phyloP scores from a whole-genome alignment of 371 early-diverging fungal genomes.

The Mortierella sp. region DNA sequence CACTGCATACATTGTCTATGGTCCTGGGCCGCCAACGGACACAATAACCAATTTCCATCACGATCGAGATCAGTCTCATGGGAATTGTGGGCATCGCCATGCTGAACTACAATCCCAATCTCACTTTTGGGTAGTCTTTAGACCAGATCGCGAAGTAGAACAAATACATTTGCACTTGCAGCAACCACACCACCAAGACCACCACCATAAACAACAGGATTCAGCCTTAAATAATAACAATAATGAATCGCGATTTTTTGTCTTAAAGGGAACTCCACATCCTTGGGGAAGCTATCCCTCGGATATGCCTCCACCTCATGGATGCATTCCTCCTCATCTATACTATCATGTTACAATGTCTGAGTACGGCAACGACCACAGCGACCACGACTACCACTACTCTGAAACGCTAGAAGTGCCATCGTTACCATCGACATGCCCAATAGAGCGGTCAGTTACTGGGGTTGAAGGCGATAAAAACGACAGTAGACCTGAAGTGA shows the following conservation, averaged over 20 bases:
- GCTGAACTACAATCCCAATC: not conserved
- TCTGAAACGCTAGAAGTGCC: too few species aligned
- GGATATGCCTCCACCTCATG: constrained; percentile 36
- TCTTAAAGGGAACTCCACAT: constrained; percentile 34
- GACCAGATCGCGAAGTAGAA: constrained; percentile 2
- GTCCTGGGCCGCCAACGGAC: not conserved
- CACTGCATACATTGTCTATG: constrained; percentile 38
- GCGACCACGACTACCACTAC: not conserved
- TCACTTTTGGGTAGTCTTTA: constrained; percentile 27
- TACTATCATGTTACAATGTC: constrained; percentile 28
- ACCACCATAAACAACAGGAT: not conserved
- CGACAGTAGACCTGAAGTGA: not conserved
- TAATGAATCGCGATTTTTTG: not conserved
- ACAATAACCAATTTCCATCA: not conserved
- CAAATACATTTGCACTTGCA: not conserved
- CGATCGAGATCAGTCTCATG: not conserved
- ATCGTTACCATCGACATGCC: too few species aligned
- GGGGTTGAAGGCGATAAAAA: not conserved
- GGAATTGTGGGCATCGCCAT: not conserved
- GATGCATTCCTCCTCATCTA: constrained; percentile 47
- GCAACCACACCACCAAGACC: not conserved
- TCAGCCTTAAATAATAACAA: not conserved
- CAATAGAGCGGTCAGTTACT: too few species aligned
- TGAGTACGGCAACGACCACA: not conserved
- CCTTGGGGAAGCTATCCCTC: constrained; percentile 34